phyloP scores from a whole-genome alignment of 2,329 filamentous ascomycete genomes.

The Apiospora arundinis region DNA sequence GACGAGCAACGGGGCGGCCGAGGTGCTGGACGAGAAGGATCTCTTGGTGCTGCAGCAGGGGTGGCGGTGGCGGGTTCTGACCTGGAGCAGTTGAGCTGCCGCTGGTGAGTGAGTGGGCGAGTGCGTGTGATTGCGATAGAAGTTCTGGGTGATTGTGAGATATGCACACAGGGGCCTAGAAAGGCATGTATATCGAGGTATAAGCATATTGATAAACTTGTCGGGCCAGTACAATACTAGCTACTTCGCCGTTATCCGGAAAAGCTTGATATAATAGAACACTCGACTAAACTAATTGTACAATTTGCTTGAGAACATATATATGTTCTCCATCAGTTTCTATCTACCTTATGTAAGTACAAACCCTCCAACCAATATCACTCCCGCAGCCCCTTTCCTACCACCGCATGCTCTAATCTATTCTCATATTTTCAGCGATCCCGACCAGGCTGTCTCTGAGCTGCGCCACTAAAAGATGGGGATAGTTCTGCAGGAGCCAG shows the following conservation, averaged over 20 bases:
- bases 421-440: too few species aligned
- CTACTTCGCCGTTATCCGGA: too few species aligned
- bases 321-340: too few species aligned
- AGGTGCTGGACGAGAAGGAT: slow-evolving; percentile 51
- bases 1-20: neutral
- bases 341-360: too few species aligned
- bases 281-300: too few species aligned
- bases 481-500: neutral
- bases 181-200: neutral
- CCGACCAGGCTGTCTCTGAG: neutral
- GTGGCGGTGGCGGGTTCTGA: slow-evolving; percentile 63
- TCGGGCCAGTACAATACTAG: too few species aligned
- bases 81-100: slow-evolving; percentile 43
- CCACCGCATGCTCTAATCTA: too few species aligned
- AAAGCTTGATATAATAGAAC: too few species aligned
- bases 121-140: neutral
- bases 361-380: too few species aligned
- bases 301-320: too few species aligned
- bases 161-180: neutral
- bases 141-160: neutral
- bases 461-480: neutral
- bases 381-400: too few species aligned
- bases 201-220: too few species aligned
- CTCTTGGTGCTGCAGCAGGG: slow-evolving; percentile 53
- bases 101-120: neutral